Conservation (phyloP, 805 yeast genomes). For the Hyphopichia homilentoma region DNA sequence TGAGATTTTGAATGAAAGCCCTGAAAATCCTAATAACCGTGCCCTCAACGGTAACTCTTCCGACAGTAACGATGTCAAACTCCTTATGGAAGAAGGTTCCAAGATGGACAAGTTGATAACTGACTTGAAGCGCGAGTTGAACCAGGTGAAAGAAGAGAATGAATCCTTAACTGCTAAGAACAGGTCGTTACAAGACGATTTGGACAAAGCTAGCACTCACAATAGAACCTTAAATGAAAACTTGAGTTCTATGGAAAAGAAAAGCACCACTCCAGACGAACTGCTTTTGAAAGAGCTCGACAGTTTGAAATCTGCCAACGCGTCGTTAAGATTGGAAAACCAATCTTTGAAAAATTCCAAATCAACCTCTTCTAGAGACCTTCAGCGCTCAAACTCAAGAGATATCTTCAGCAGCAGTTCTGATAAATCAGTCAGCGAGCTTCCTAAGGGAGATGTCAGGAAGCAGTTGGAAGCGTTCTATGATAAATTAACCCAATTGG, state of each 20-base stretch:
- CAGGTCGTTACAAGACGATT: conserved; percentile 18
- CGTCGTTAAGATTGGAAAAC: conserved; percentile 35
- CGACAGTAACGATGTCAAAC: conserved; percentile 1
- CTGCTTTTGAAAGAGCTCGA: conserved; percentile 21
- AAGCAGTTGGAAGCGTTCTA: conserved; percentile 17
- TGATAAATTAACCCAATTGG: conserved; percentile 26
- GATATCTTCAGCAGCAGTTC: background rate
- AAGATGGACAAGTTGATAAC: conserved; percentile 46
- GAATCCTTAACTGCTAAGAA: conserved; percentile 27
- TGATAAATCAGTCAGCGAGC: background rate
- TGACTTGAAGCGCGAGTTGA: conserved; percentile 13
- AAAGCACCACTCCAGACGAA: background rate
- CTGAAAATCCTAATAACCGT: background rate
- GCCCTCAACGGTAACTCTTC: background rate
- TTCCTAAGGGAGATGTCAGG: conserved; percentile 4
- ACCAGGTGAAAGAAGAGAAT: conserved; percentile 22
- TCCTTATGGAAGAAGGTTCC: conserved; percentile 22
- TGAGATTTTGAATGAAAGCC: background rate
- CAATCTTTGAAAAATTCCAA: conserved; percentile 28
- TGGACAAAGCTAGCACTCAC: conserved; percentile 15
- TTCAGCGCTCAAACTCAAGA: conserved; percentile 2
- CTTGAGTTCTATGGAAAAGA: conserved; percentile 16
- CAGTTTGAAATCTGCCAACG: conserved; percentile 23
- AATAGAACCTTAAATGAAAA: conserved; percentile 17
- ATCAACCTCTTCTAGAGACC: conserved; percentile 8